Evolutionary conservation across 768 basidiomycete species (phyloP).

Genomic region (Cytidiella melzeri): DNA sequence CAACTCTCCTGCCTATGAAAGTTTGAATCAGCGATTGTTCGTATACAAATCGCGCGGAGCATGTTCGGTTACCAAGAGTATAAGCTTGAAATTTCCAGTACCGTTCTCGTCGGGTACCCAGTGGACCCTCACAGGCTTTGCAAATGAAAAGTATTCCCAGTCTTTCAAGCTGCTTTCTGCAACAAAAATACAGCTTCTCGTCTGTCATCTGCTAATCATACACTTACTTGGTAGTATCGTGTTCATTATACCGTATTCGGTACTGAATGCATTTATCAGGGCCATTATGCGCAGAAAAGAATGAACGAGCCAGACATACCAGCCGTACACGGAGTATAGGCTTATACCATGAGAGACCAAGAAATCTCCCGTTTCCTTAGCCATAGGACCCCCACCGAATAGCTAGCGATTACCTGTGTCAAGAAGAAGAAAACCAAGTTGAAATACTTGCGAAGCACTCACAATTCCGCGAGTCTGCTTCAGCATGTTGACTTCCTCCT

Average conservation of each 20-base stretch:
- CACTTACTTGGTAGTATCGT: conserved; percentile 8
- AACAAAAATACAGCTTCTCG: no score
- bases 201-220: not conserved
- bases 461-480: conserved; percentile 10
- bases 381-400: conserved; percentile 15
- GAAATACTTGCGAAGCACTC: not conserved
- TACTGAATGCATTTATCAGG: conserved; percentile 4
- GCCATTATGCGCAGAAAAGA: not conserved
- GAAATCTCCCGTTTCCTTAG: conserved; percentile 11
- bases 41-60: not conserved
- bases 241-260: conserved; percentile 9
- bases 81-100: conserved; percentile 18
- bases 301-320: conserved; percentile 3
- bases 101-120: conserved; percentile 17
- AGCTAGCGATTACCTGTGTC: conserved; percentile 4
- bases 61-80: conserved; percentile 14
- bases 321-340: conserved; percentile 11
- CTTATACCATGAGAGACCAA: conserved; percentile 8
- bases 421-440: not conserved
- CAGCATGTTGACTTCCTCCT: conserved; percentile 15
- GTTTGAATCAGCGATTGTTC: not conserved
- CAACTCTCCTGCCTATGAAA: not conserved
- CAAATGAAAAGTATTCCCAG: conserved; percentile 21
- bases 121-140: conserved; percentile 10
- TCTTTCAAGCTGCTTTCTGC: conserved; percentile 14